phyloP scores from a whole-genome alignment of 495 filamentous ascomycete genomes.

The Pseudomonodictys pantanalensis region DNA sequence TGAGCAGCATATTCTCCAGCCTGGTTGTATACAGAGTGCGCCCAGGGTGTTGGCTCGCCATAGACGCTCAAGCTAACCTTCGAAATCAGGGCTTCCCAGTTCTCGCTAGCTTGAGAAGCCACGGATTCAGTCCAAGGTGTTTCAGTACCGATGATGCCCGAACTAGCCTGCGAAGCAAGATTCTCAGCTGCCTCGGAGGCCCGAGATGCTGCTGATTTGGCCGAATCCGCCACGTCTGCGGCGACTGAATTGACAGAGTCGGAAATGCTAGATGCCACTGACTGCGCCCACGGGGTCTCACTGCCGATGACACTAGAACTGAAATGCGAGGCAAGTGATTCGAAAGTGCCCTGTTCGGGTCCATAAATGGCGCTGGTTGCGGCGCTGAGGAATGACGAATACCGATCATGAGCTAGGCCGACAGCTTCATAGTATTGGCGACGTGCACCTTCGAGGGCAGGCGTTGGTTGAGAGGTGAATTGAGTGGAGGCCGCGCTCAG shows the following conservation, averaged over 20 bases:
- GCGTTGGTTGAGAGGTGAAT: constrained; percentile 57
- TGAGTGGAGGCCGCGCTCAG: constrained; percentile 63
- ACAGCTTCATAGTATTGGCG: constrained; percentile 74
- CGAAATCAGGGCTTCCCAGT: constrained; percentile 67
- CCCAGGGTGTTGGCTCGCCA: constrained; percentile 66
- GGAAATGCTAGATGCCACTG: constrained; percentile 45
- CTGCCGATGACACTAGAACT: constrained; percentile 45
- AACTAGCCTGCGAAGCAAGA: constrained; percentile 41
- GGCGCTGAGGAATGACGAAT: constrained; percentile 67
- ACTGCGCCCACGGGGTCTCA: constrained; percentile 47
- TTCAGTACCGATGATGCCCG: constrained; percentile 46
- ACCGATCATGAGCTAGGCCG: constrained; percentile 72
- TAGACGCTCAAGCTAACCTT: constrained; percentile 70
- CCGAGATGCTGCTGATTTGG: constrained; percentile 10
- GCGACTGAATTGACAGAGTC: constrained; percentile 38
- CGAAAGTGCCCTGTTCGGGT: constrained; percentile 45
- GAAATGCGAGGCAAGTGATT: constrained; percentile 43
- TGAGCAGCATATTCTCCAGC: constrained; percentile 45
- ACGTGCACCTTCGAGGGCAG: constrained; percentile 58
- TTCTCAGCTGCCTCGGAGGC: constrained; percentile 30
- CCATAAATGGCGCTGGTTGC: constrained; percentile 57
- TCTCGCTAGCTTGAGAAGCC: constrained; percentile 53
- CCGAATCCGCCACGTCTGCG: constrained; percentile 12
- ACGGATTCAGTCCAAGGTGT: constrained; percentile 47
- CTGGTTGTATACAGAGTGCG: constrained; percentile 46